Conservation (phyloP, 371 early-diverging fungal genomes). For the Quaeritorhiza haematococci region DNA sequence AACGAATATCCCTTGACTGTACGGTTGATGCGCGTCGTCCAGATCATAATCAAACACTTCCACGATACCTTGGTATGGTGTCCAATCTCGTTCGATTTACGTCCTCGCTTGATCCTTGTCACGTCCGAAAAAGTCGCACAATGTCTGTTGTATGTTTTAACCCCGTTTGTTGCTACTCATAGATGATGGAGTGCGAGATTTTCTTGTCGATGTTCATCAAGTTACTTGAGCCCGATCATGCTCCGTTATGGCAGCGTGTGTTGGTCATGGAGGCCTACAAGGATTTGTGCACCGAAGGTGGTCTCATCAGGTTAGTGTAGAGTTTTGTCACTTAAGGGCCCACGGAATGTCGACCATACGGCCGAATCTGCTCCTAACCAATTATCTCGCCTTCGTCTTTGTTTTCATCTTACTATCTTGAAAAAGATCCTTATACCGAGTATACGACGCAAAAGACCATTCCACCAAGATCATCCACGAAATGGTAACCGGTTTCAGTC, state of each 20-base stretch:
- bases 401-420: constrained; percentile 1
- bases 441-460: constrained; percentile 68
- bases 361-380: background rate
- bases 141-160: background rate
- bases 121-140: background rate
- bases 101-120: background rate
- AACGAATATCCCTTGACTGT: constrained; percentile 78
- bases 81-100: background rate
- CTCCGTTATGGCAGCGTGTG: constrained; percentile 80
- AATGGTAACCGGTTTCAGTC: constrained; percentile 71
- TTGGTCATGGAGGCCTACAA: constrained; percentile 82
- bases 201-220: constrained; percentile 84
- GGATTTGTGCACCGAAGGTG: constrained; percentile 58
- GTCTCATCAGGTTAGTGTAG: constrained; percentile 43
- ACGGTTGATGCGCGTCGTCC: constrained; percentile 78
- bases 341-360: background rate
- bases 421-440: constrained; percentile 53
- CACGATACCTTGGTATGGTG: constrained; percentile 58
- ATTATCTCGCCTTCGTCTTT: background rate
- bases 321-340: no score
- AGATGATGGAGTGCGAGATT: constrained; percentile 88
- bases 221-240: constrained; percentile 65
- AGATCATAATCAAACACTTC: constrained; percentile 75
- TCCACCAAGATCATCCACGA: constrained; percentile 75
- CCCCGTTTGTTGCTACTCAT: constrained; percentile 4